A percentile compares a stretch with the other conserved stretches of the same genome.
Conservation (phyloP, 1,284 basidiomycete genomes). For the Kwoniella shivajii region DNA sequence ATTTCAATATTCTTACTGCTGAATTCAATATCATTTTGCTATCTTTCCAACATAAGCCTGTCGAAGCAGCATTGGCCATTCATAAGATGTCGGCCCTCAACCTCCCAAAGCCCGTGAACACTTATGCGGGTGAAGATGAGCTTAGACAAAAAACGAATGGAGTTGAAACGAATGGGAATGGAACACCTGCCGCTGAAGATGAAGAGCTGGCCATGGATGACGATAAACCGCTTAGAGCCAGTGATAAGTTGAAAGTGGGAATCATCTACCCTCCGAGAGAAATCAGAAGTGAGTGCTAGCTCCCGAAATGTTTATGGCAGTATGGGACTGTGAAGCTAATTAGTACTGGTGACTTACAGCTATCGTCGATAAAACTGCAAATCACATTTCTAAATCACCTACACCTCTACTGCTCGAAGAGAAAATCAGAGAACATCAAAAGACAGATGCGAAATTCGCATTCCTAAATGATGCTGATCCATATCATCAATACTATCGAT, state of each 20-base stretch:
- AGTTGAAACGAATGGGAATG: constrained; percentile 20
- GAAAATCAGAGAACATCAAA: constrained; percentile 91
- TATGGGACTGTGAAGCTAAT: constrained; percentile 16
- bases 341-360: constrained; percentile 56
- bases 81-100: constrained; percentile 43
- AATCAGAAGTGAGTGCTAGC: constrained; percentile 73
- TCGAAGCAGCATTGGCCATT: neutral
- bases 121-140: constrained; percentile 50
- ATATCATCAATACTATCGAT: constrained; percentile 94
- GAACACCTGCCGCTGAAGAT: constrained; percentile 19
- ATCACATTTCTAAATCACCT: constrained; percentile 87
- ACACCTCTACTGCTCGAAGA: constrained; percentile 89
- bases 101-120: constrained; percentile 52
- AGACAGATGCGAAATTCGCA: constrained; percentile 92
- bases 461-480: constrained; percentile 90
- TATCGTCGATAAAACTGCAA: constrained; percentile 94
- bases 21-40: neutral
- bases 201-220: constrained; percentile 30
- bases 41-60: neutral
- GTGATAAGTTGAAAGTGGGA: constrained; percentile 70
- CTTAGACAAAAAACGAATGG: constrained; percentile 31
- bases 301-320: neutral
- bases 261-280: constrained; percentile 90
- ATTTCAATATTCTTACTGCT: neutral
- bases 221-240: constrained; percentile 52